A percentile compares a stretch with the other conserved stretches of the same genome.
phyloP scores from a whole-genome alignment of 2,329 filamentous ascomycete genomes.

The Fusarium brachygibbosum region DNA sequence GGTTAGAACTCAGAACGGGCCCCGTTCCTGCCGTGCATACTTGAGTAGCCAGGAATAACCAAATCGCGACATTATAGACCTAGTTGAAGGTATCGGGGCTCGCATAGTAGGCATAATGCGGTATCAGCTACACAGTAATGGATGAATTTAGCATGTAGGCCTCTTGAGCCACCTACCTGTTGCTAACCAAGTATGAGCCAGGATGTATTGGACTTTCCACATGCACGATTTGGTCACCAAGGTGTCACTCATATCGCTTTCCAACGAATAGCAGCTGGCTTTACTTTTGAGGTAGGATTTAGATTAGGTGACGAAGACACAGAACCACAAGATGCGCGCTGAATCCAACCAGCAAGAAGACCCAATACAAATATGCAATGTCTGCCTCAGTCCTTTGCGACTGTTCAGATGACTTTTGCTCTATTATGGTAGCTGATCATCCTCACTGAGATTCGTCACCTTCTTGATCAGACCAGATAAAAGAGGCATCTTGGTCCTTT shows the following conservation, averaged over 20 bases:
- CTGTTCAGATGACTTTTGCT: background rate
- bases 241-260: no score
- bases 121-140: no score
- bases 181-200: no score
- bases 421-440: background rate
- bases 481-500: background rate
- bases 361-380: slow-evolving; percentile 22
- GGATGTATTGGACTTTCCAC: no score
- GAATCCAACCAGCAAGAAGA: background rate
- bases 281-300: background rate
- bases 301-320: background rate
- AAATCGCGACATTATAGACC: no score
- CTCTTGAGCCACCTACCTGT: no score
- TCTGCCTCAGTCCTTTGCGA: rapidly evolving
- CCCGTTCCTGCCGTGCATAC: background rate
- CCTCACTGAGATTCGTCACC: background rate
- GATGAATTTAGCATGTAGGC: no score
- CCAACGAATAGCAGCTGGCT: slow-evolving; percentile 16
- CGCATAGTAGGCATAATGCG: no score
- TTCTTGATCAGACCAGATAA: background rate
- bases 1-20: background rate
- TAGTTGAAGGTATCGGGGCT: no score
- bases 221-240: no score
- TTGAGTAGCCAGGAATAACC: no score
- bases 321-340: background rate